Evolutionary conservation across 2,329 filamentous ascomycete species (phyloP).

Genomic region (Aspergillus oerlinghausenensis): DNA sequence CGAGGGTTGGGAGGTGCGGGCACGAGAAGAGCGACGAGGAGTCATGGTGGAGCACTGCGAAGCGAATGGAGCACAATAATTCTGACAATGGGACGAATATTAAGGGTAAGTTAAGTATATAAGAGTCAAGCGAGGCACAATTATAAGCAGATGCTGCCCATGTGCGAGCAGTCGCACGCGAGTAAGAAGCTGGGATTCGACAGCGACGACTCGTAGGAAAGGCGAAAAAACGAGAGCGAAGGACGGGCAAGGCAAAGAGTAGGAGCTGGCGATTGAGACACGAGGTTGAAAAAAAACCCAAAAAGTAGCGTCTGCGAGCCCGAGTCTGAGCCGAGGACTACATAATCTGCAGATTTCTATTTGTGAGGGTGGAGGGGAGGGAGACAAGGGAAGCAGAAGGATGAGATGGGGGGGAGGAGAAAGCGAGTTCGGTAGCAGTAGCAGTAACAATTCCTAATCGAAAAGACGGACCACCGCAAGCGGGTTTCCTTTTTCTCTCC

Average conservation of each 20-base stretch:
- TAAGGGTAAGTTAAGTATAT: conserved; percentile 3
- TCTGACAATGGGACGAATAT: conserved; percentile 5
- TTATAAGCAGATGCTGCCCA: conserved; percentile 12
- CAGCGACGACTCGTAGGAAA: conserved; percentile 15
- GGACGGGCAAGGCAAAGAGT: conserved; percentile 11
- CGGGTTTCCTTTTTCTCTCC: neutral
- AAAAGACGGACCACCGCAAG: neutral
- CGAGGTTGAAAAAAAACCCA: conserved; percentile 6
- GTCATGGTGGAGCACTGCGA: conserved; percentile 45
- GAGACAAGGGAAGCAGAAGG: conserved; percentile 28
- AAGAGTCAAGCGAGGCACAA: conserved; percentile 3
- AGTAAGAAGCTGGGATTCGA: conserved; percentile 17
- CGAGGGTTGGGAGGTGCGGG: conserved; percentile 68
- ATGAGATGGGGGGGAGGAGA: conserved; percentile 28
- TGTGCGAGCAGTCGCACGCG: conserved; percentile 22
- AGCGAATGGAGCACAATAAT: conserved; percentile 8
- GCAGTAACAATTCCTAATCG: conserved; percentile 7
- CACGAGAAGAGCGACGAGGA: conserved; percentile 86
- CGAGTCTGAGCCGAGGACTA: conserved; percentile 33
- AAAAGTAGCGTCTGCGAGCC: conserved; percentile 27
- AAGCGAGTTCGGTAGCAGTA: conserved; percentile 28
- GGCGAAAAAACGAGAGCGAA: conserved; percentile 13
- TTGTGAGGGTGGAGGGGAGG: conserved; percentile 28
- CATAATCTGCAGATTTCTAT: conserved; percentile 36
- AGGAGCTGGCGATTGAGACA: neutral